phyloP scores from a whole-genome alignment of 768 basidiomycete genomes.

The Tulasnella sp. region DNA sequence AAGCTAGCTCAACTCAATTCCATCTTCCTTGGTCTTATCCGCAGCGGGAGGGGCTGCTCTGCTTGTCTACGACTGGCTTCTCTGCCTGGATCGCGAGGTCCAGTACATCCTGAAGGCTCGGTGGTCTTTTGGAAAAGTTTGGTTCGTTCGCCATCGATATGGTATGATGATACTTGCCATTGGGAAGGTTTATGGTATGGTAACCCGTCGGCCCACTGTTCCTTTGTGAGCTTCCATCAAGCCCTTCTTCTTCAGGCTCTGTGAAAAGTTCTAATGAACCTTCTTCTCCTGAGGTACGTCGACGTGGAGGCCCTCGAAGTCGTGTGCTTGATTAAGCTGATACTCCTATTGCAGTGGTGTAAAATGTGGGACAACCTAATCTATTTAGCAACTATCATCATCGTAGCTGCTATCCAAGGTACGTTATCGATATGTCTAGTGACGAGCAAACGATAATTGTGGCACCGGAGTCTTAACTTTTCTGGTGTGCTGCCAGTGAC shows the following conservation, averaged over 20 bases:
- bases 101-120: conserved; percentile 1
- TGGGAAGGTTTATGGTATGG: not conserved
- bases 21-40: not conserved
- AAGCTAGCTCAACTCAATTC: not conserved
- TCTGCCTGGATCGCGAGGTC: not conserved
- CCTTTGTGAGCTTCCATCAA: not conserved
- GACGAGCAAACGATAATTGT: too few relatives aligned
- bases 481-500: not conserved
- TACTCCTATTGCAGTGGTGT: not conserved
- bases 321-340: not conserved
- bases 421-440: too few relatives aligned
- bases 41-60: not conserved
- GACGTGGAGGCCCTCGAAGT: too few relatives aligned
- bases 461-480: too few relatives aligned
- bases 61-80: conserved; percentile 7
- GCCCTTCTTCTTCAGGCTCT: not conserved
- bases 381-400: not conserved
- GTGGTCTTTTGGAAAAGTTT: not conserved
- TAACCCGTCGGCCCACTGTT: not conserved
- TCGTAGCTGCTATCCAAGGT: not conserved
- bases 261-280: not conserved
- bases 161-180: not conserved
- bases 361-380: not conserved
- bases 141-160: not conserved
- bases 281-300: not conserved